Percentiles rank a stretch among this genome's conserved stretches.
phyloP scores from a whole-genome alignment of 1,284 basidiomycete species.

The Anthracocystis walkeri region DNA sequence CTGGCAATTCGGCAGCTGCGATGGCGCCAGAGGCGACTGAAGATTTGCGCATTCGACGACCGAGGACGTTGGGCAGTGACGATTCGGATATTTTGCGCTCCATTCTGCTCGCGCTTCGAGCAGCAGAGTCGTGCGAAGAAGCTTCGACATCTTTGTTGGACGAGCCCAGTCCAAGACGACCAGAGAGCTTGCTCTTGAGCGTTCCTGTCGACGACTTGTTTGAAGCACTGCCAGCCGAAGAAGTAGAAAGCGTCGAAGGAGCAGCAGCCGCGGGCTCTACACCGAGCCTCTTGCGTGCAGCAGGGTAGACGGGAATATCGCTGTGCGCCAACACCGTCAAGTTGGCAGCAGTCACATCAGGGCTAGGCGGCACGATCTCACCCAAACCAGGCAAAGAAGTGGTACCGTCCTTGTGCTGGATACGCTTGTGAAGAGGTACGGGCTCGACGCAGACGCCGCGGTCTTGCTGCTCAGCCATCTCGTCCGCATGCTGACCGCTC shows the following conservation, averaged over 20 bases:
- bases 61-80: slow-evolving; percentile 11
- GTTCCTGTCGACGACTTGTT: neutral
- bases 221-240: neutral
- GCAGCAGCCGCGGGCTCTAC: slow-evolving; percentile 1
- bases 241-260: neutral
- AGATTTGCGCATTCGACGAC: slow-evolving; percentile 19
- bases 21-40: neutral
- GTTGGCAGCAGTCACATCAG: slow-evolving; percentile 13
- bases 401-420: slow-evolving; percentile 19
- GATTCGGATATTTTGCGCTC: slow-evolving; percentile 22
- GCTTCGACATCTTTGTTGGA: neutral
- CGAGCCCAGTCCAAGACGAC: slow-evolving; percentile 9
- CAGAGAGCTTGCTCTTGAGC: slow-evolving; percentile 37
- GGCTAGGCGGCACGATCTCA: slow-evolving; percentile 40
- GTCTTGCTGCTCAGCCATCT: neutral
- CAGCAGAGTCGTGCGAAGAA: neutral
- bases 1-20: slow-evolving; percentile 28
- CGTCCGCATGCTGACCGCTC: neutral
- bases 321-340: neutral
- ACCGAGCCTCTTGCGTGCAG: slow-evolving; percentile 17
- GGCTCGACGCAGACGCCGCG: slow-evolving; percentile 26
- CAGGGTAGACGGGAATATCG: slow-evolving; percentile 17
- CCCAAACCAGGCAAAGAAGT: slow-evolving; percentile 34
- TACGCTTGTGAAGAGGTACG: slow-evolving; percentile 25
- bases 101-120: neutral